These are phyloP conservation scores for Boletus reticuloceps DNA, from an alignment of 768 basidiomycete species.

Conservation along the genomic window DNA sequence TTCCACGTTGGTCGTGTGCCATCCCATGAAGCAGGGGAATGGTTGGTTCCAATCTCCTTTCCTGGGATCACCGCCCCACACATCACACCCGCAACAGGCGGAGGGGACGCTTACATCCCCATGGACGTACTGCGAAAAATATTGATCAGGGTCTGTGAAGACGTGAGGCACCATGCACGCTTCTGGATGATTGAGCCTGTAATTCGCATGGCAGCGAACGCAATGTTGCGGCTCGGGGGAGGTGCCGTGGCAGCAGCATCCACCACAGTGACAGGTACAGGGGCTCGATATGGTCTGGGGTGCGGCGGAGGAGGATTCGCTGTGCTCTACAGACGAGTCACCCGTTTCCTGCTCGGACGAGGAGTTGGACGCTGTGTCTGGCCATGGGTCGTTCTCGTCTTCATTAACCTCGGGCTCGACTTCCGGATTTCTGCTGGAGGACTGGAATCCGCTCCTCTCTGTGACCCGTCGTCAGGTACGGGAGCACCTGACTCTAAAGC, in stretches of 20 bases:
- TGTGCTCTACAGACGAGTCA: too few species aligned
- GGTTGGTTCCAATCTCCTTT: background rate
- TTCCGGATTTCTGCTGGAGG: too few species aligned
- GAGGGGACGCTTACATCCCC: background rate
- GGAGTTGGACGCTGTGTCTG: too few species aligned
- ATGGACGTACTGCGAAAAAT: accelerated
- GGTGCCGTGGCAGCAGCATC: constrained; percentile 2
- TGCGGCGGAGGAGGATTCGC: too few species aligned
- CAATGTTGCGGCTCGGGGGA: background rate
- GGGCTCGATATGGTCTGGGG: background rate
- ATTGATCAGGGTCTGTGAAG: background rate
- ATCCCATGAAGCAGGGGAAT: background rate
- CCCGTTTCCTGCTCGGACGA: too few species aligned
- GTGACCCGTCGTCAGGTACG: too few species aligned
- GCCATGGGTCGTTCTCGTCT: too few species aligned
- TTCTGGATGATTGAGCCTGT: constrained; percentile 1
- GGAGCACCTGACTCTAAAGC: too few species aligned
- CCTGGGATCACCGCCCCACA: background rate
- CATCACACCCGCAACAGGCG: background rate
- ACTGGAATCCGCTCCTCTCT: too few species aligned
- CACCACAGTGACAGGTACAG: constrained; percentile 1
- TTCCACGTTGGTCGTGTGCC: constrained; percentile 1
- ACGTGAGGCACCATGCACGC: constrained; percentile 3
- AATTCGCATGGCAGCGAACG: constrained; percentile 4
- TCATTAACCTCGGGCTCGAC: too few species aligned